Percentiles rank a stretch among this genome's conserved stretches.
Evolutionary conservation across 352 stramenopile species (phyloP).

Genomic region (Pilasporangium apinafurcum): DNA sequence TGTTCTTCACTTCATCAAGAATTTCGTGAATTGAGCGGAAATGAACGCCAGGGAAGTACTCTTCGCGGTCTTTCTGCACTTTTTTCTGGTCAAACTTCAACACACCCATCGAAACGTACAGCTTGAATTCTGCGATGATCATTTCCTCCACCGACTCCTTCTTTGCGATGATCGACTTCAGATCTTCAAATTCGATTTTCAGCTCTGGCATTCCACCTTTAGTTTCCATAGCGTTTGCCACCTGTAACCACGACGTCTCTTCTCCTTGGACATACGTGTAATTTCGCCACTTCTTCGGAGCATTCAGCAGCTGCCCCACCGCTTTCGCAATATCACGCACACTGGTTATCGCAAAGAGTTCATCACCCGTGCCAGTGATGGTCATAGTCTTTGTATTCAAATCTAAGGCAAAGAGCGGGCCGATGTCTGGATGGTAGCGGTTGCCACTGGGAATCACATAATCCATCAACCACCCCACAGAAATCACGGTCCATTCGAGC

Average conservation of each 20-base stretch:
- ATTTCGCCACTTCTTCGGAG: conserved; percentile 14
- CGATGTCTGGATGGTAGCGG: conserved; percentile 14
- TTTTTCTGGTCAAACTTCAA: conserved; percentile 18
- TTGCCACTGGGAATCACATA: conserved; percentile 21
- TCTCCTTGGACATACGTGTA: conserved; percentile 25
- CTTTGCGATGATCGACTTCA: conserved; percentile 3
- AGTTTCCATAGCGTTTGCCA: conserved; percentile 16
- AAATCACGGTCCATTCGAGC: conserved; percentile 27
- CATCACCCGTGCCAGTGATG: conserved; percentile 22
- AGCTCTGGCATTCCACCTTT: conserved; percentile 11
- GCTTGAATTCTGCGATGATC: conserved; percentile 12
- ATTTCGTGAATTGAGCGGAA: conserved; percentile 23
- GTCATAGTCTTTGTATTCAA: conserved; percentile 17
- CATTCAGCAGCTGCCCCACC: conserved; percentile 13
- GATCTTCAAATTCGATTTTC: conserved; percentile 13
- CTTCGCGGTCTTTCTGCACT: conserved; percentile 16
- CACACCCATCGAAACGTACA: conserved; percentile 3
- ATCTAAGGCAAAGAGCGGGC: conserved; percentile 13
- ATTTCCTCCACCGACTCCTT: conserved; percentile 4
- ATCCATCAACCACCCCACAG: conserved; percentile 21
- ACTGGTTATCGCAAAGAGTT: conserved; percentile 15
- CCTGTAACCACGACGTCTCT: conserved; percentile 23
- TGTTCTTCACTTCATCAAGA: conserved; percentile 8
- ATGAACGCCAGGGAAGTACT: conserved; percentile 16
- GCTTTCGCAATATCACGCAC: conserved; percentile 15